phyloP scores from a whole-genome alignment of 257 asterid species.

The Primulina huaijiensis region DNA sequence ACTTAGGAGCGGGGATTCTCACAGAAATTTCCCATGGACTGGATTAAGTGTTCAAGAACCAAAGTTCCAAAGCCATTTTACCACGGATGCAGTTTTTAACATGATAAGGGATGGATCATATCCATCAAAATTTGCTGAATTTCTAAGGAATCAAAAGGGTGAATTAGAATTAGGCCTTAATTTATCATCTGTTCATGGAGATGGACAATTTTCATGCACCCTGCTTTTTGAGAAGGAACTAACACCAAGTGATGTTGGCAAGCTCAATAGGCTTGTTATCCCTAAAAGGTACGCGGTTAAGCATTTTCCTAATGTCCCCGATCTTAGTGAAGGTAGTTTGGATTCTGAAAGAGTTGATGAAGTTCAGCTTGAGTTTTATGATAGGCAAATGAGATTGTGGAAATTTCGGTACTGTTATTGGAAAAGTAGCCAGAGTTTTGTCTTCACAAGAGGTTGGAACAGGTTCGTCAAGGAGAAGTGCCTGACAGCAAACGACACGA shows the following conservation, averaged over 20 bases:
- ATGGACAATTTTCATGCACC: slow-evolving; percentile 32
- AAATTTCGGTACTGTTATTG: slow-evolving; percentile 73
- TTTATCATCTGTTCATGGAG: slow-evolving; percentile 11
- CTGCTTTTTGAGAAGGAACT: slow-evolving; percentile 63
- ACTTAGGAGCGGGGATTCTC: slow-evolving; percentile 49
- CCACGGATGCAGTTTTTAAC: slow-evolving; percentile 41
- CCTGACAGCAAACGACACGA: slow-evolving; percentile 40
- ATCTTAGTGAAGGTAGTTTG: slow-evolving; percentile 11
- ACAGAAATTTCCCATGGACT: slow-evolving; percentile 60
- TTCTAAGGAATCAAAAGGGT: slow-evolving; percentile 34
- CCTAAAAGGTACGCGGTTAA: slow-evolving; percentile 61
- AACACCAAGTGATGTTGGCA: slow-evolving; percentile 71
- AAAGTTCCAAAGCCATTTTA: slow-evolving; percentile 51
- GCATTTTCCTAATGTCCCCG: slow-evolving; percentile 44
- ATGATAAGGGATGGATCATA: slow-evolving; percentile 85
- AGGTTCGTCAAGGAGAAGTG: slow-evolving; percentile 59
- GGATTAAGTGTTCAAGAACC: slow-evolving; percentile 43
- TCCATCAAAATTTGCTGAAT: slow-evolving; percentile 46
- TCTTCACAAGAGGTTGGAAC: slow-evolving; percentile 81
- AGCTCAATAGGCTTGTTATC: slow-evolving; percentile 61
- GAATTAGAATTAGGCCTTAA: slow-evolving; percentile 27
- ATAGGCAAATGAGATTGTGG: slow-evolving; percentile 55
- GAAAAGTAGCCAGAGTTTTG: slow-evolving; percentile 85
- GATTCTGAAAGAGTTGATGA: slow-evolving; percentile 18
- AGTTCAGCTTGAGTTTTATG: slow-evolving; percentile 53